Percentiles rank a stretch among this genome's conserved stretches.
Conservation (phyloP, 1,139 yeast genomes). For the Yamadazyma jaroonii region DNA sequence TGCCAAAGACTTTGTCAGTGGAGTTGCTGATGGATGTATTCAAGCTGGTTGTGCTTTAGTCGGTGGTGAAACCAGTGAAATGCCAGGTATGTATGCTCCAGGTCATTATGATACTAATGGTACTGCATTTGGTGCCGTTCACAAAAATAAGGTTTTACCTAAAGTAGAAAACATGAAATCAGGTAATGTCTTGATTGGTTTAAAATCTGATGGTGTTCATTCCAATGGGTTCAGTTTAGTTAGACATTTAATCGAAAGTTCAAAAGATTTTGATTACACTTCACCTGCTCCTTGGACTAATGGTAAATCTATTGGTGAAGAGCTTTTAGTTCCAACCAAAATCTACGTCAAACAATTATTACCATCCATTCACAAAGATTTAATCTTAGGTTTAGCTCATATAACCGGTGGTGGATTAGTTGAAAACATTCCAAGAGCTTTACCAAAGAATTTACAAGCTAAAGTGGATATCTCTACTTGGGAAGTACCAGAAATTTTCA, state of each 20-base stretch:
- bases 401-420: slow-evolving; percentile 98
- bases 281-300: slow-evolving; percentile 83
- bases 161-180: slow-evolving; percentile 58
- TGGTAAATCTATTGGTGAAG: slow-evolving; percentile 77
- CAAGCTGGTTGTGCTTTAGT: slow-evolving; percentile 96
- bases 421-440: slow-evolving; percentile 93
- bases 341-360: slow-evolving; percentile 91
- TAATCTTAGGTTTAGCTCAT: slow-evolving; percentile 87
- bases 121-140: slow-evolving; percentile 99
- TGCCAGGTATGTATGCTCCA: slow-evolving; percentile 97
- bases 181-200: slow-evolving; percentile 84
- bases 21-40: slow-evolving; percentile 96
- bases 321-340: slow-evolving; percentile 83
- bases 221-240: slow-evolving; percentile 96
- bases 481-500: slow-evolving; percentile 85
- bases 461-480: slow-evolving; percentile 74
- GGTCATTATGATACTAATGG: slow-evolving; percentile 98
- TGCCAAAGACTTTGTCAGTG: slow-evolving; percentile 87
- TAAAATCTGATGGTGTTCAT: slow-evolving; percentile 90
- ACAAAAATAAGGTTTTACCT: slow-evolving; percentile 73
- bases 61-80: slow-evolving; percentile 99
- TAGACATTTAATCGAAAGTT: slow-evolving; percentile 85
- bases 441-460: slow-evolving; percentile 80
- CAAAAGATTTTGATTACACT: slow-evolving; percentile 63
- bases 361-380: slow-evolving; percentile 64